These are phyloP conservation scores for Lenwebbia sp. DNA, from an alignment of 345 rosid genomes.

Conservation along the genomic window DNA sequence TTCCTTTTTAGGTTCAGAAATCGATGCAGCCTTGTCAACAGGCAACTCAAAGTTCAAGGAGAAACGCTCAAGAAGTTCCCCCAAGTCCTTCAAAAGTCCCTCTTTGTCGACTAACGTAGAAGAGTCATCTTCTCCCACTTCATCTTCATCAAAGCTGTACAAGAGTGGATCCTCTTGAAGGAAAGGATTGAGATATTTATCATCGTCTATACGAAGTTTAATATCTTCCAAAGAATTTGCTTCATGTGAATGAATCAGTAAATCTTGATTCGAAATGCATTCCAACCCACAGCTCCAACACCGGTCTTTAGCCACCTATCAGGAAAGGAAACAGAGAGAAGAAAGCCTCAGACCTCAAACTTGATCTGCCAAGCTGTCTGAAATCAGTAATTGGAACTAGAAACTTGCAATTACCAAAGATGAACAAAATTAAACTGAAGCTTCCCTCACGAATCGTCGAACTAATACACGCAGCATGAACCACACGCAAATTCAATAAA, in stretches of 20 bases:
- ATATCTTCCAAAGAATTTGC: conserved; percentile 15
- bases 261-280: conserved; percentile 27
- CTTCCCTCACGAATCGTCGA: neutral
- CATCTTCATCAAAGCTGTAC: conserved; percentile 68
- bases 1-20: conserved; percentile 4
- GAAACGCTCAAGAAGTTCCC: conserved; percentile 32
- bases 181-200: conserved; percentile 65
- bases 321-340: neutral
- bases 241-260: conserved; percentile 38
- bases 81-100: conserved; percentile 34
- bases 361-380: neutral
- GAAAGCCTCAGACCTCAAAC: neutral
- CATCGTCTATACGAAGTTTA: conserved; percentile 38
- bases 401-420: neutral
- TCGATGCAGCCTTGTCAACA: conserved; percentile 9
- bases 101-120: conserved; percentile 28
- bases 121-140: conserved; percentile 51
- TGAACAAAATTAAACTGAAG: neutral
- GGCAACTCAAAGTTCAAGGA: conserved; percentile 20
- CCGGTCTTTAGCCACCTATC: conserved; percentile 64
- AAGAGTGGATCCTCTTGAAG: conserved; percentile 71
- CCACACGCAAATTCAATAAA: neutral
- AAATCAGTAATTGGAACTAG: neutral
- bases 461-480: neutral
- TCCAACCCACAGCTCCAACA: conserved; percentile 58